phyloP scores from a whole-genome alignment of 2,329 filamentous ascomycete genomes.

The Penicillium sp. region DNA sequence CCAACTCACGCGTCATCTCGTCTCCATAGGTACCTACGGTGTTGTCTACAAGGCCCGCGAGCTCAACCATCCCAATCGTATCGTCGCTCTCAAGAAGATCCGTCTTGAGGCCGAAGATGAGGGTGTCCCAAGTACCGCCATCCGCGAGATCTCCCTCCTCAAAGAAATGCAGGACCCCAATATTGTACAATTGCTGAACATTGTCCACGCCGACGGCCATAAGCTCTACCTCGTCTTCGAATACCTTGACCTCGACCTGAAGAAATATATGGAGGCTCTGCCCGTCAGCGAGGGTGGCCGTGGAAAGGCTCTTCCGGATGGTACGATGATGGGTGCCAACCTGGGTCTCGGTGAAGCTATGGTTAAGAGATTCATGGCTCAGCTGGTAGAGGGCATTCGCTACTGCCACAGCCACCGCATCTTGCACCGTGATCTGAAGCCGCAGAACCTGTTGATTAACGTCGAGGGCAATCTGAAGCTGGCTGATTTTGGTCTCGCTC shows the following conservation, averaged over 20 bases:
- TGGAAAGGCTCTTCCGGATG: constrained; percentile 81
- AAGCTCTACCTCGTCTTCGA: constrained; percentile 94
- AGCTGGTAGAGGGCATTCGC: constrained; percentile 78
- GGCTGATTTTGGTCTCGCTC: constrained; percentile 84
- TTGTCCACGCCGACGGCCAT: constrained; percentile 90
- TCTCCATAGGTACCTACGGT: constrained; percentile 75
- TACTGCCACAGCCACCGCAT: constrained; percentile 90
- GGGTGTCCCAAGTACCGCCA: constrained; percentile 87
- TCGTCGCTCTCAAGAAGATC: constrained; percentile 94
- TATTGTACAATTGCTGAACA: constrained; percentile 85
- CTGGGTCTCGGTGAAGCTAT: constrained; percentile 76
- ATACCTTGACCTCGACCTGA: constrained; percentile 86
- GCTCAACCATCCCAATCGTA: constrained; percentile 75
- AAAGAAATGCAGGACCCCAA: constrained; percentile 94
- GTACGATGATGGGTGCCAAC: constrained; percentile 63
- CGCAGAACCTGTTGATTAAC: constrained; percentile 85
- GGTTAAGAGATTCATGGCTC: constrained; percentile 91
- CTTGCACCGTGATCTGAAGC: constrained; percentile 85
- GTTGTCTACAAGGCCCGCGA: constrained; percentile 94
- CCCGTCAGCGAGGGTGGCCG: constrained; percentile 81
- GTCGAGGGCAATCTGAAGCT: constrained; percentile 85
- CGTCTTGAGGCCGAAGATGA: constrained; percentile 93
- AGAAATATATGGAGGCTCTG: constrained; percentile 94
- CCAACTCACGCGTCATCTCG: constrained; percentile 16
- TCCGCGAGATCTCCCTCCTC: constrained; percentile 88